Evolutionary conservation across 768 basidiomycete genomes (phyloP).

Genomic region (Pilatotrama ljubarskyi): DNA sequence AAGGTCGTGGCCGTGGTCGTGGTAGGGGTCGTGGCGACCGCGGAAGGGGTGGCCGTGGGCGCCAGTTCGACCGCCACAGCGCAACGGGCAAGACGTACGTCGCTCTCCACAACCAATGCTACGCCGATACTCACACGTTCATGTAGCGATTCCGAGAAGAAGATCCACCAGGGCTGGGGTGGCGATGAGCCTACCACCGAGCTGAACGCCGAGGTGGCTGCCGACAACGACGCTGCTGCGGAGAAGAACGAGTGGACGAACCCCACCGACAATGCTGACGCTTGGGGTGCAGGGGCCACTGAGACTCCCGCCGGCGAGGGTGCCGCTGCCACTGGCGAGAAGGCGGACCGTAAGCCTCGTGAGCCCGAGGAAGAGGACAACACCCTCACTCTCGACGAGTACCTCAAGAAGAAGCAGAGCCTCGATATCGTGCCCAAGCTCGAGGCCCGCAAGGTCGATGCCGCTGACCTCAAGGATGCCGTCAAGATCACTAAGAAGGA

Average conservation of each 20-base stretch:
- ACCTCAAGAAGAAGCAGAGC: slow-evolving; percentile 79
- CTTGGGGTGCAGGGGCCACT: slow-evolving; percentile 35
- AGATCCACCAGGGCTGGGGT: slow-evolving; percentile 93
- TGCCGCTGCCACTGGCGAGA: slow-evolving; percentile 37
- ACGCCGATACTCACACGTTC: neutral
- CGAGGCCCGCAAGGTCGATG: slow-evolving; percentile 72
- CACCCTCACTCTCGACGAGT: slow-evolving; percentile 92
- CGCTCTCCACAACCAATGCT: neutral
- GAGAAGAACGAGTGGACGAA: slow-evolving; percentile 50
- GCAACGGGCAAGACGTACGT: slow-evolving; percentile 81
- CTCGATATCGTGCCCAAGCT: slow-evolving; percentile 67
- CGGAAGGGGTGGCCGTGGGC: slow-evolving; percentile 62
- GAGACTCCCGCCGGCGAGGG: slow-evolving; percentile 32
- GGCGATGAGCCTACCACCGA: slow-evolving; percentile 86
- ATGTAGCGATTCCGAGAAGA: slow-evolving; percentile 89
- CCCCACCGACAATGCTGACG: slow-evolving; percentile 31
- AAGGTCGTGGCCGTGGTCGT: slow-evolving; percentile 42
- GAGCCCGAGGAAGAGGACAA: slow-evolving; percentile 89
- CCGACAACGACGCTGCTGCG: slow-evolving; percentile 63
- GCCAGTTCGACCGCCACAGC: slow-evolving; percentile 84
- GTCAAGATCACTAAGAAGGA: slow-evolving; percentile 61
- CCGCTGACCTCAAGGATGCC: slow-evolving; percentile 68
- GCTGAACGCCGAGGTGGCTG: slow-evolving; percentile 78
- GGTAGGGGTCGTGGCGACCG: slow-evolving; percentile 46
- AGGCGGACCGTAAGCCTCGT: slow-evolving; percentile 39